Conservation (phyloP, 768 basidiomycete genomes). For the Lactarius psammicola region DNA sequence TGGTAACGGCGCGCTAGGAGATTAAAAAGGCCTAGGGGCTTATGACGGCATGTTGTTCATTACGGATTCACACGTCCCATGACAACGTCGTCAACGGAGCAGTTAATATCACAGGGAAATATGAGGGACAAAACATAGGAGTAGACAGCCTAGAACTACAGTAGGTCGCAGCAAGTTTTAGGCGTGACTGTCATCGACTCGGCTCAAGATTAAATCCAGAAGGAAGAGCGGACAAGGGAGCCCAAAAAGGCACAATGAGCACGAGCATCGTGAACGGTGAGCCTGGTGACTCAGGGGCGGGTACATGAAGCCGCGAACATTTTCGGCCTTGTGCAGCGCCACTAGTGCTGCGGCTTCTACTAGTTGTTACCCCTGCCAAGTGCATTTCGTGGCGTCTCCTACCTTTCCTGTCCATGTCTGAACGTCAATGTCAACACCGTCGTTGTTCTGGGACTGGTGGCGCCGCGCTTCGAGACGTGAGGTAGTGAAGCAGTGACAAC, state of each 20-base stretch:
- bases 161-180: background rate
- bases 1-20: background rate
- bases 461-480: background rate
- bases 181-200: background rate
- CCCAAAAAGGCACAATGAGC: background rate
- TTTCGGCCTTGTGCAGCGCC: background rate
- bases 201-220: constrained; percentile 20
- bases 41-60: background rate
- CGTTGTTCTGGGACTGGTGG: background rate
- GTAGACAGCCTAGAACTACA: background rate
- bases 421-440: background rate
- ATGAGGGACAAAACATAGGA: background rate
- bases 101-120: background rate
- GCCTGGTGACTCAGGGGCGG: background rate
- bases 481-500: background rate
- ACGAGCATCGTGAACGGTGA: background rate
- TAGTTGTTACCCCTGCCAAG: background rate
- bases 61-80: background rate
- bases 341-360: background rate
- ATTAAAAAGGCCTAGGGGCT: background rate
- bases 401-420: background rate
- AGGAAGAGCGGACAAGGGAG: background rate
- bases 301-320: background rate
- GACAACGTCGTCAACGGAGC: background rate
- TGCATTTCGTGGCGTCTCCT: background rate